Base-by-base conservation (phyloP, 2,329 filamentous ascomycete species). In the Fusarium guadeloupense region DNA sequence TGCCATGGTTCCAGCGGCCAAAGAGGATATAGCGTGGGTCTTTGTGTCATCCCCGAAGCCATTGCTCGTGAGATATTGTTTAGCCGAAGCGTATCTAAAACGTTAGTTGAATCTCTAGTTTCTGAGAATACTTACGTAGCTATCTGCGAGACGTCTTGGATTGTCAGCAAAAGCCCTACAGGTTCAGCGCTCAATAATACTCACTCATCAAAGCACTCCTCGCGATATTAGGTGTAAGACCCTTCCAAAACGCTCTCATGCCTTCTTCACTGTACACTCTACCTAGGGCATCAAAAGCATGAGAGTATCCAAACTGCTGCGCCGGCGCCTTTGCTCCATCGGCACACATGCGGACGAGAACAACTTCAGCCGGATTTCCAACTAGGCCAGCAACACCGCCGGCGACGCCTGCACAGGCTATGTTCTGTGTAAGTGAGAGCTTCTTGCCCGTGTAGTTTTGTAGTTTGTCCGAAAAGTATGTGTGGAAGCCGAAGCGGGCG, bases 291-390 rank as follows among this genome's bases (percentile, higher is more conserved):
- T 71, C 54, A 1, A 78, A 9, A 0, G 77, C 75, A 33, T 80
- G 78, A 0, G 72, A 64, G 48, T 80, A 79, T 6, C 54, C 57
- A 40, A 77, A 78, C n/a, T 75, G 71, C 43, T 80, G 69, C 1
- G 61, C 59, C 0, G 66, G 60, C 1, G 70, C 52, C 56, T 76
- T 79, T 0, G 78, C 78, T 1, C 77, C 78, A 62, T 80, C 78
- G 13, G 78, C 76, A 54, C 78, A 80, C 78, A 80, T 80, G 7
- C 78, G 70, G 0, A 80, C 78, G 6, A 80, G 72, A 1, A 80
- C 71, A 0, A 78, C 74, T 58, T 80, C 78, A 10, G 78, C 76
- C 5, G 78, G 78, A 20, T 80, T 80, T n/a, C 78, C 78, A 4
- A 80, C 67, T n/a, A 80, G 33, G 14, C 78, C 78, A 1, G 78